Evolutionary conservation across 352 stramenopile genomes (phyloP), one percentile per base, ranked within the genome.

Genomic region (Globisporangium orthogonon): DNA sequence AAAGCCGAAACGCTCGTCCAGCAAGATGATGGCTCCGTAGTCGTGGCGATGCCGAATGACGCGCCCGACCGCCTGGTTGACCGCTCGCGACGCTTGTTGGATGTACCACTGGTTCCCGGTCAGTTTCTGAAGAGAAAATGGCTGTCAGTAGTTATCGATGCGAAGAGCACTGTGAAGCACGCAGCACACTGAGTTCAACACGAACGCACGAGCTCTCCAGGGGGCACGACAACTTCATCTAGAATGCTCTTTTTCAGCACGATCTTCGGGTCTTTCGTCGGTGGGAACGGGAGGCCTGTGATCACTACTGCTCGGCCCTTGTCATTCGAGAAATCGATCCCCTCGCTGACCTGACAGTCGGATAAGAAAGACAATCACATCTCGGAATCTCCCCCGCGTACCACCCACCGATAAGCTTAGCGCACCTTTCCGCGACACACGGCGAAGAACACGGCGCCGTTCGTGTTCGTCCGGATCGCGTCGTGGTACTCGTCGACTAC

Each of bases 21-120:
- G 77, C 29, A 99, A 69, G 44, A 99, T 85, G 35, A 99, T 98
- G 23, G 94, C 90, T 35, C 97, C 98, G 61, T 97, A 99, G 63
- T 99, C 98, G 55, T 97, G 84, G 15, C 91, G 86, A 69, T 99
- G 98, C 11, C 98, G 95, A 82, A 99, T 99, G 5, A 99, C 96
- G 62, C 98, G 86, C 2, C 98, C 98, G 52, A 99, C 93, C 7
- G 97, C 97, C 85, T 99, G 98, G 70, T 99, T 99, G 11, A 99
- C 95, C 54, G 97, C 97, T 55, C 96, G 76, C 53, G 96, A 95
- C 7, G 97, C 97, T 87, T 99, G 96, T 56, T 99, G 97, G 40
- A 94, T 94, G 66, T 99, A 99, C 98, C 98, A 99, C 29, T 98
- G 87, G 53, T 97, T 94, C 4, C 97, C 97, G 60, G 77, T 87